Evolutionary conservation across 225 moss, liverwort and hornwort species (phyloP).

Genomic region (Thuidium tamariscinum): DNA sequence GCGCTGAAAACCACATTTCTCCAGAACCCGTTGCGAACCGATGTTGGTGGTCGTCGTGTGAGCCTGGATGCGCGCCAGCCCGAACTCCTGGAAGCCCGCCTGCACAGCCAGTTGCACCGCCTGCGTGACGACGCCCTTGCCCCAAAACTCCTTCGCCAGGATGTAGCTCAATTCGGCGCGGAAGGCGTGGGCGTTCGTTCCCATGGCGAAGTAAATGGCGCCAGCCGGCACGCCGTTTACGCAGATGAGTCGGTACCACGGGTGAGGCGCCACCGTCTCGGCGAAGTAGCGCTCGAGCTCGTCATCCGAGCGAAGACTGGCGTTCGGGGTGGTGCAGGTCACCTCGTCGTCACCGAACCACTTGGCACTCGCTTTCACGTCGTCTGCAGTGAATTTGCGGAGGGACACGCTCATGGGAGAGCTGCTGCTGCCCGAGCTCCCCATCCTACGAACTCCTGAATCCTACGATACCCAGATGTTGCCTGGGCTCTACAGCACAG

Average conservation of each 20-base stretch:
- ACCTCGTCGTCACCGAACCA: constrained; percentile 44
- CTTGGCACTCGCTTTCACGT: constrained; percentile 5
- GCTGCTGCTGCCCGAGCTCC: neutral
- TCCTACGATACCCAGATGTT: neutral
- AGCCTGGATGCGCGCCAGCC: constrained; percentile 49
- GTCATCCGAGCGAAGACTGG: neutral
- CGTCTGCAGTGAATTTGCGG: constrained; percentile 18
- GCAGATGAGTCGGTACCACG: constrained; percentile 41
- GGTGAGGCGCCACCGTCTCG: constrained; percentile 6
- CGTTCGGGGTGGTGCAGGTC: constrained; percentile 24
- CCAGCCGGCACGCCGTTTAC: constrained; percentile 31
- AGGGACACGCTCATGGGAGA: neutral
- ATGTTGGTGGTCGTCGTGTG: constrained; percentile 5
- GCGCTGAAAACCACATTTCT: constrained; percentile 42
- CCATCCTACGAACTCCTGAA: neutral
- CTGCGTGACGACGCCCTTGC: constrained; percentile 24
- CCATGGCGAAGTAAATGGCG: constrained; percentile 23
- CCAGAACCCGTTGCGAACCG: constrained; percentile 42
- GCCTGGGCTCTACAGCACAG: neutral
- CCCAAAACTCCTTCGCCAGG: constrained; percentile 40
- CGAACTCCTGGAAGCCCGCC: constrained; percentile 25
- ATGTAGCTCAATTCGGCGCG: constrained; percentile 53
- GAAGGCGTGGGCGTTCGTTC: constrained; percentile 5
- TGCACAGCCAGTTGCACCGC: constrained; percentile 8
- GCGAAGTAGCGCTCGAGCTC: constrained; percentile 17